Base-by-base conservation (phyloP, 495 filamentous ascomycete genomes). In the Amniculicola lignicola region DNA sequence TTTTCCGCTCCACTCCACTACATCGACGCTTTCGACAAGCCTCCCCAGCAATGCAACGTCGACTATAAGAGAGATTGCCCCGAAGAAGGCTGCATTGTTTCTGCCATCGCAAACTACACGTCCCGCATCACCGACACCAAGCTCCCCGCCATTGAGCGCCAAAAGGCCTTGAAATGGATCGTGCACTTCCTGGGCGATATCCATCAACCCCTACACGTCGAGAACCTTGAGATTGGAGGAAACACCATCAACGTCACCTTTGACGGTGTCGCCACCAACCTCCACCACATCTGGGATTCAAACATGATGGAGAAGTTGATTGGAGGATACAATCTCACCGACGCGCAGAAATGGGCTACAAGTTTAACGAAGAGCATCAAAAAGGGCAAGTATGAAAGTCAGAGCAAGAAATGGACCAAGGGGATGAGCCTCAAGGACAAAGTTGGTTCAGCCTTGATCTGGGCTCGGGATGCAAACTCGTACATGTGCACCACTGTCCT, bases 11-110 rank as follows among this genome's bases (percentile, higher is more conserved):
- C 74, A 15, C 82, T 83, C 68, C 85, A 88, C 70, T 88, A 77
- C 73, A 87, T 88, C 70, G 85, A 88, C 64, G 82, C 85, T 10
- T 72, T 82, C 41, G 85, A 88, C 73, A 59, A 68, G 49, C 85
- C 85, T 31, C 84, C 84, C 0, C 33, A 57, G 4, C 71, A 65
- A 29, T 88, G 85, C 70, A 76, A 70, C 44, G 77, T 88, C 37
- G 73, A 79, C 59, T 83, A 74, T 52, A 62, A 69, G 9, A 75
- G 85, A 24, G 85, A 88, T 70, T 88, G 85, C 65, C 44, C 55
- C 10, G 77, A 76, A 1, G 70, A 73, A 12, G 83, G 83, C 15
- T 88, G 85, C 66, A 74, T 85, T 36, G 77, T 88, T 57, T 75
- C 67, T 52, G 82, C 84, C 1, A 72, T 86, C 33, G 66, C 71